Conservation (phyloP, 2,329 filamentous ascomycete species). For the Fusarium sp. region DNA sequence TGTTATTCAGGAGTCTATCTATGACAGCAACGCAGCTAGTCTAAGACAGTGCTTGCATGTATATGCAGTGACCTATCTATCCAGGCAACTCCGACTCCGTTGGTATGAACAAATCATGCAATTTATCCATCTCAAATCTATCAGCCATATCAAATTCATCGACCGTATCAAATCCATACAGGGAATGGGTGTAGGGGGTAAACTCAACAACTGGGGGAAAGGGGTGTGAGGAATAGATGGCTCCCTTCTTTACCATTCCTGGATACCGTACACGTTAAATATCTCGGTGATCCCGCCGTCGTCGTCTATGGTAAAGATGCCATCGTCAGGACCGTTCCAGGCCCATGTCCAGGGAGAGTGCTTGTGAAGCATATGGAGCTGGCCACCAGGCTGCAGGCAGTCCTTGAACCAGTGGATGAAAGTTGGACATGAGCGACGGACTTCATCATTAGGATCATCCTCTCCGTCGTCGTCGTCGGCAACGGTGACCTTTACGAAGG, state of each 20-base stretch:
- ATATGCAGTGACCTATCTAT: neutral
- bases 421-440: neutral
- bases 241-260: neutral
- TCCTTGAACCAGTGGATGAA: slow-evolving; percentile 13
- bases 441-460: neutral
- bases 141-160: too few relatives aligned
- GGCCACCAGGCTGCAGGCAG: slow-evolving; percentile 23
- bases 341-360: neutral
- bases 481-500: neutral
- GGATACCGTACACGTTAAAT: neutral
- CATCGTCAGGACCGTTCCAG: neutral
- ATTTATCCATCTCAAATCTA: neutral
- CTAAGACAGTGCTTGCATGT: neutral
- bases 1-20: neutral
- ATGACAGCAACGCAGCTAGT: neutral
- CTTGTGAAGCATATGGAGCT: slow-evolving; percentile 16
- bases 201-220: neutral
- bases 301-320: neutral
- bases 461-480: neutral
- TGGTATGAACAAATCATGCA: neutral
- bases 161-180: neutral
- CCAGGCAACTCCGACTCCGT: neutral
- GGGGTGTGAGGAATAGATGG: neutral
- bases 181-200: too few relatives aligned
- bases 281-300: neutral